Evolutionary conservation across 1,284 basidiomycete species (phyloP), one percentile per base, ranked within the genome.

Genomic region (Microbotryum violaceum): DNA sequence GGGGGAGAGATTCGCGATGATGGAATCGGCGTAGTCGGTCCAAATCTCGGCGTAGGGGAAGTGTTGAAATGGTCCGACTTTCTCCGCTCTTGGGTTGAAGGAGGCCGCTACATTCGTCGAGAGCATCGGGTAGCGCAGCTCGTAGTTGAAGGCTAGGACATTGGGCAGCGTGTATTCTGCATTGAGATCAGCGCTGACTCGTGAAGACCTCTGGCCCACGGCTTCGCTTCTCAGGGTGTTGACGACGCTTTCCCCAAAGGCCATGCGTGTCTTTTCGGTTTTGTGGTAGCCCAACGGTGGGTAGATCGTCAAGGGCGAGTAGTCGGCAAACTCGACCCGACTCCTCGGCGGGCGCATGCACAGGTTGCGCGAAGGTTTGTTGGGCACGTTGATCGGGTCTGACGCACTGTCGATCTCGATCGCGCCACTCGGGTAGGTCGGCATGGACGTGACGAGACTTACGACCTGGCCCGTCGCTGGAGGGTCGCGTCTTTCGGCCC

Each of bases 131-230:
- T 70, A 71, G 8, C 71, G 65, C 3, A 74, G 65, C 48, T 74
- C 71, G 59, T 72, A 74, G 48, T 74, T 74, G 65, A 74, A 63
- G 9, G 70, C 70, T n/a, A 72, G 58, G 27, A 70, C 70, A 60
- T 73, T 68, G 12, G 72, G 70, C 6, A 60, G 44, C 3, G 55
- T 25, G n/a, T 55, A 56, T 16, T 47, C 47, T n/a, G 55, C 51
- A 2, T 33, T 31, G 49, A 21, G 47, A 42, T 27, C 37, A 6
- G 49, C 46, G 12, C 42, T 46, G 16, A n/a, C 46, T 20, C 71
- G 60, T 4, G 56, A 67, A 7, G 69, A 67, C 31, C 61, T 64
- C 10, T 48, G 20, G 18, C 49, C 62, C 49, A 71, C 61, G n/a
- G 64, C 58, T 16, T 29, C 20, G 23, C 56, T 60, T 8, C 33